Evolutionary conservation across 306 rosid species (phyloP), one percentile per base, ranked within the genome.

Genomic region (Acacia melanoxylon): DNA sequence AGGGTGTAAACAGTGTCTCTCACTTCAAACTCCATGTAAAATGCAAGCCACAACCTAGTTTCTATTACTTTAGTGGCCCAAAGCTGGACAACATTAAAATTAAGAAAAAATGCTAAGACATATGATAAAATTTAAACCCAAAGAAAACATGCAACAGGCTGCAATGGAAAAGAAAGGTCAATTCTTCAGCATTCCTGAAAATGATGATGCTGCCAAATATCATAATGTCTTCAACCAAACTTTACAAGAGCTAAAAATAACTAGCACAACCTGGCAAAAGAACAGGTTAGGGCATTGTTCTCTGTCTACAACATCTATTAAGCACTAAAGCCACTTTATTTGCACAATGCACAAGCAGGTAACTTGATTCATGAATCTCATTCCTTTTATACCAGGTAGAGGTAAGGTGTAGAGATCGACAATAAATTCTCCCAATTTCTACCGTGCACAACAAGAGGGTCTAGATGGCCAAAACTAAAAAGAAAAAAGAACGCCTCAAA

Each of bases 291-390:
- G 49, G 41, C 49, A 40, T 16, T 62, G 61, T 58, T 44, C 69
- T 75, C 44, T 40, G 48, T 35, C 81, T 82, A 44, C 44, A 75
- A 22, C 81, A 37, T 71, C 58, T 48, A 69, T 22, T 42, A 84
- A 75, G 40, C 63, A 77, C 27, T 22, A 72, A 54, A 71, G 46
- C 15, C 19, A 54, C 68, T 31, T 15, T 74, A 33, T 20, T 37
- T 3, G 15, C 51, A 75, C 49, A 56, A 58, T 37, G 49, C 62
- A 75, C 49, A 61, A 25, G 27, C 27, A 59, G 35, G 54, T 41
- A 20, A 76, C 33, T 44, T 11, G 14, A 22, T 75, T 7, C 27
- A 56, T n/a, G 33, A 3, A 8, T 33, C 24, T 40, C 22, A 58
- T n/a, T 58, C n/a, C 63, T 37, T 22, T 40, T 6, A 10, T 42